Evolutionary conservation across 768 basidiomycete species (phyloP), one percentile per base, ranked within the genome.

Genomic region (Dioszegia hungarica): DNA sequence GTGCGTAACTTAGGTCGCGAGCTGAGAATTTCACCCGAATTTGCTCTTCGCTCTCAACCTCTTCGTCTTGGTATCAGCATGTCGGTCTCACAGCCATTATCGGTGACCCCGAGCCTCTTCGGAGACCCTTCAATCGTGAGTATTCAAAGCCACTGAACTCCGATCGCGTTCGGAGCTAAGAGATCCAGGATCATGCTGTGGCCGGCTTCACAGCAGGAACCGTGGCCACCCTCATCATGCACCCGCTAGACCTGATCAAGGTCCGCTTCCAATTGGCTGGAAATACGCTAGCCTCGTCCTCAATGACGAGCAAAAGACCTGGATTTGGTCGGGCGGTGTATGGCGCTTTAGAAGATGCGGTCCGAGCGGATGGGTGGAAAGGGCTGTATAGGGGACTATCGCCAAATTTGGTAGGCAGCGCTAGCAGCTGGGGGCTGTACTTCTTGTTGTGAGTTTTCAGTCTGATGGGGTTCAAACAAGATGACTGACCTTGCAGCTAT

Each of bases 341-440:
- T 82, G 67, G 77, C 38, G 83, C 89, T 0, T 73, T 98, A 49
- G 80, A 80, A 39, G 84, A 85, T 54, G 91, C 97, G 36, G 83
- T 88, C 22, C 81, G 78, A 43, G 78, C 80, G 34, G 83, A 88
- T 56, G 94, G 95, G 5, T 87, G 85, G 83, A 81, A 77, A 59
- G 94, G 93, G 0, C 78, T 98, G 46, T 98, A 98, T 75, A 82
- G 94, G 52, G 95, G 95, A 15, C 79, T 98, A 29, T 82, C 84
- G 0, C 84, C 92, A 1, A 99, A 98, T 75, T 82, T 97, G 58
- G 89, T 89, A 0, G 95, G 94, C 12, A 97, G 97, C 63, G 91
- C 93, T 19, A 85, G 87, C 8, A 93, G 90, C 67, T 99, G 95
- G 95, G 95, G 95, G 0, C 77, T 97, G 24, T 99, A 99, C 77